Evolutionary conservation across 78 protist genomes (phyloP).

Genomic region (Cyanophora paradoxa): DNA sequence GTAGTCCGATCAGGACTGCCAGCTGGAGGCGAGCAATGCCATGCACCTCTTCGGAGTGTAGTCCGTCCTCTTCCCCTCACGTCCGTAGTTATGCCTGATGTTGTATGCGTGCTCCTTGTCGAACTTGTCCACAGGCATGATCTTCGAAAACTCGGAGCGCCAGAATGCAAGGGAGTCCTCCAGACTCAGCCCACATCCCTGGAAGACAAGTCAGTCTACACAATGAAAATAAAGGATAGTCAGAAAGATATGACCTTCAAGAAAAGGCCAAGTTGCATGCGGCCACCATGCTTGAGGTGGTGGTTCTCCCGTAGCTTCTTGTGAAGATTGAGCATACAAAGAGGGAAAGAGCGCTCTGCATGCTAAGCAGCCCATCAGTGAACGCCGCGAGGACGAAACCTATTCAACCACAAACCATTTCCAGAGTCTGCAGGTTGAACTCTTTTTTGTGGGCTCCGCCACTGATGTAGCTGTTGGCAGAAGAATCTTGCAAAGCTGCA

Average conservation of each 20-base stretch:
- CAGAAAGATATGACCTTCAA: constrained; percentile 27
- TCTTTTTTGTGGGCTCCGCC: too few species aligned
- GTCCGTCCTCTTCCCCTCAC: constrained; percentile 68
- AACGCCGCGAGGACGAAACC: too few species aligned
- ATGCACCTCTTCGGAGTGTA: constrained; percentile 22
- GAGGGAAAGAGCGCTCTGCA: constrained; percentile 64
- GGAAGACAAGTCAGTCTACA: not conserved
- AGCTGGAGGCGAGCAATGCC: too few species aligned
- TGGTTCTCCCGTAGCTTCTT: constrained; percentile 22
- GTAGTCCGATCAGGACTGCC: too few species aligned
- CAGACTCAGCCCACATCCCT: constrained; percentile 50
- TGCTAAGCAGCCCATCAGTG: too few species aligned
- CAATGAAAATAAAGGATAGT: not conserved
- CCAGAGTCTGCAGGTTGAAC: too few species aligned
- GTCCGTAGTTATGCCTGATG: constrained; percentile 80
- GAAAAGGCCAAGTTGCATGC: constrained; percentile 74
- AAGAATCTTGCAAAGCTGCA: too few species aligned
- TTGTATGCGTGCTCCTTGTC: constrained; percentile 65
- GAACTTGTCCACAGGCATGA: constrained; percentile 56
- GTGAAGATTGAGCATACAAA: constrained; percentile 71
- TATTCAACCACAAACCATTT: too few species aligned
- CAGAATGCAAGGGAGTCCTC: constrained; percentile 79
- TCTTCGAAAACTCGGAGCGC: constrained; percentile 51
- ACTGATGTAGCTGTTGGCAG: too few species aligned
- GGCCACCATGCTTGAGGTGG: constrained; percentile 66